These are phyloP conservation scores for Triadica sebifera DNA, from an alignment of 345 rosid species.

Conservation along the genomic window DNA sequence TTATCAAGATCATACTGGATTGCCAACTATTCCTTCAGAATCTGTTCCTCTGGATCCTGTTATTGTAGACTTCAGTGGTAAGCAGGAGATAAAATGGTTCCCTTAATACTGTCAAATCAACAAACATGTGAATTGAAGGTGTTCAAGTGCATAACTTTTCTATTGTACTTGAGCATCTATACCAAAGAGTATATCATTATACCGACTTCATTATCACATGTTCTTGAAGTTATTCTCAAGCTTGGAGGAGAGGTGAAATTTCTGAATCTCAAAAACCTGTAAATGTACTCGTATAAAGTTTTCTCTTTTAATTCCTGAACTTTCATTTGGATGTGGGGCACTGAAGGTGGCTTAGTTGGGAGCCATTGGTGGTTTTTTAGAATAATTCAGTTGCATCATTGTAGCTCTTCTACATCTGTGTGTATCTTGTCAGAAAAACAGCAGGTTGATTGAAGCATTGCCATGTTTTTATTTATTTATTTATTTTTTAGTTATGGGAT, in stretches of 20 bases:
- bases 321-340: neutral
- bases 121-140: neutral
- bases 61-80: neutral
- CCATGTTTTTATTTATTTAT: too few species aligned
- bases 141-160: neutral
- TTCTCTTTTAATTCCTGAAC: neutral
- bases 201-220: neutral
- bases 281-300: neutral
- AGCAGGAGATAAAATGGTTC: neutral
- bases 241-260: slow-evolving; percentile 1
- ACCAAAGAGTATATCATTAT: neutral
- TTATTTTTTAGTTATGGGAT: neutral
- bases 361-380: neutral
- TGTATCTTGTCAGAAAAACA: too few species aligned
- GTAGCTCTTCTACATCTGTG: neutral
- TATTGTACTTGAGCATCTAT: neutral
- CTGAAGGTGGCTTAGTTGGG: neutral
- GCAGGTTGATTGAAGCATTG: neutral
- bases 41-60: slow-evolving; percentile 4
- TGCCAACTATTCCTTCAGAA: slow-evolving; percentile 8
- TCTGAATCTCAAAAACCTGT: neutral
- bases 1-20: slow-evolving; percentile 1
- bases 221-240: slow-evolving; percentile 10
- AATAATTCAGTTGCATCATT: neutral
- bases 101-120: neutral